phyloP scores from a whole-genome alignment of 2,329 filamentous ascomycete genomes.

The Colletotrichum chrysophilum region DNA sequence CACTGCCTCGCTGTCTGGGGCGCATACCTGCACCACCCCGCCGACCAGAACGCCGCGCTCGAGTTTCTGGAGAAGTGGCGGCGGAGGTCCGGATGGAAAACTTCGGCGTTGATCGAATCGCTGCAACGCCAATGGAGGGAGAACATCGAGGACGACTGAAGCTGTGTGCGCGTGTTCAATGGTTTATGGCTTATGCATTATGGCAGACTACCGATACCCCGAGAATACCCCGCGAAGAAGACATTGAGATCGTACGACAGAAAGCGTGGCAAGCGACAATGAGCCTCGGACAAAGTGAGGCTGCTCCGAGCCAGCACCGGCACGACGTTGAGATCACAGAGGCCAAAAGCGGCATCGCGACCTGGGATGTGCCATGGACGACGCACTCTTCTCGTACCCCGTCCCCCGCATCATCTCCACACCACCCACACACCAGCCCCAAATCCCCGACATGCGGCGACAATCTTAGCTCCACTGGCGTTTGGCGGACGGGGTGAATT shows the following conservation, averaged over 20 bases:
- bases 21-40: background rate
- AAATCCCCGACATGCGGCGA: background rate
- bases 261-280: background rate
- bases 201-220: background rate
- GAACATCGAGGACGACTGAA: background rate
- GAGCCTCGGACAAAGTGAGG: background rate
- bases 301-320: background rate
- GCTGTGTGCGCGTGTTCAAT: background rate
- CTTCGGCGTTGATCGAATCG: background rate
- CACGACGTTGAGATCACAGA: background rate
- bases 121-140: background rate
- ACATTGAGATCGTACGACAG: background rate
- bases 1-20: background rate
- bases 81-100: background rate
- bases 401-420: background rate
- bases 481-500: background rate
- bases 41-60: background rate
- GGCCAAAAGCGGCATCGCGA: background rate
- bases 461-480: background rate
- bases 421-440: background rate
- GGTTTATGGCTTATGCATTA: background rate
- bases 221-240: background rate
- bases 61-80: background rate
- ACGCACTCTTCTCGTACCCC: background rate
- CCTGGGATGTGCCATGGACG: background rate